These are phyloP conservation scores for Glycine soja DNA, from an alignment of 306 rosid species.

Conservation along the genomic window DNA sequence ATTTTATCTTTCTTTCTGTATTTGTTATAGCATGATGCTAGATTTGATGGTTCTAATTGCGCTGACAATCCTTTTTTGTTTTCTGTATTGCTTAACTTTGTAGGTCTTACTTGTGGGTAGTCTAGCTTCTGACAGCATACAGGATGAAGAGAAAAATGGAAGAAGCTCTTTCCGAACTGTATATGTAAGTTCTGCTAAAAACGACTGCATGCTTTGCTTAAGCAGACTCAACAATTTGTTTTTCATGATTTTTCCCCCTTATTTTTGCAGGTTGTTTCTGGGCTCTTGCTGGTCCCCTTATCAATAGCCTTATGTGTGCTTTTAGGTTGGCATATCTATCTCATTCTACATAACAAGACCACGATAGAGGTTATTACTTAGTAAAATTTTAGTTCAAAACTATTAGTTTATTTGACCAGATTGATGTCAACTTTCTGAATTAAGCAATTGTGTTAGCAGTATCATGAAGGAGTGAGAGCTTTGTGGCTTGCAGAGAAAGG, in stretches of 20 bases:
- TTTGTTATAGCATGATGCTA: conserved; percentile 21
- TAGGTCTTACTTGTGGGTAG: conserved; percentile 93
- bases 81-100: conserved; percentile 42
- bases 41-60: conserved; percentile 8
- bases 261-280: conserved; percentile 76
- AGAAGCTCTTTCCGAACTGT: conserved; percentile 70
- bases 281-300: conserved; percentile 77
- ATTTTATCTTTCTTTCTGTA: conserved; percentile 5
- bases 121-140: conserved; percentile 64
- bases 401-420: conserved; percentile 39
- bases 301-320: conserved; percentile 76
- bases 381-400: conserved; percentile 36
- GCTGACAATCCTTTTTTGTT: conserved; percentile 35
- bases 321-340: conserved; percentile 91
- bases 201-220: background rate
- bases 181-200: conserved; percentile 67
- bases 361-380: conserved; percentile 89
- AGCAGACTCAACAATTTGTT: conserved; percentile 39
- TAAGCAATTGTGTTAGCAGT: conserved; percentile 61
- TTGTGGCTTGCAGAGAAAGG: conserved; percentile 98
- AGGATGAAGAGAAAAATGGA: conserved; percentile 69
- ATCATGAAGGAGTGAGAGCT: conserved; percentile 95
- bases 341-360: conserved; percentile 90
- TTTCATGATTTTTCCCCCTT: conserved; percentile 44
- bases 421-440: conserved; percentile 40